Percentiles rank a stretch among this genome's conserved stretches.
These are phyloP conservation scores for Stephanodiscus triporus DNA, from an alignment of 108 stramenopile species.

Conservation along the genomic window DNA sequence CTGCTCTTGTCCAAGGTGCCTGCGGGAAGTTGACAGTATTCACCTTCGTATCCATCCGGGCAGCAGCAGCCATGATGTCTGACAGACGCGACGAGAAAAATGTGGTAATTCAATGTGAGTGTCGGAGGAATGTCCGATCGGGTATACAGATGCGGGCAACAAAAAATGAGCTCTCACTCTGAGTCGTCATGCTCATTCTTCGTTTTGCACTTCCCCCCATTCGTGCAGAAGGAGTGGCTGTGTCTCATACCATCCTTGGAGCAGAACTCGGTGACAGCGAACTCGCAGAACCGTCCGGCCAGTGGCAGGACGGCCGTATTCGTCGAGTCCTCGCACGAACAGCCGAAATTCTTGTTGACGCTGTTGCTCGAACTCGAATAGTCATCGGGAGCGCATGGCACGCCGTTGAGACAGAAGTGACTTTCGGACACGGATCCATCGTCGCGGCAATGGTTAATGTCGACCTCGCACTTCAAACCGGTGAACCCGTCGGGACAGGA, in stretches of 20 bases:
- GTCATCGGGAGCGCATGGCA: constrained; percentile 36
- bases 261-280: constrained; percentile 50
- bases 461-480: constrained; percentile 65
- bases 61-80: constrained; percentile 50
- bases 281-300: constrained; percentile 46
- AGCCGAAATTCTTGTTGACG: constrained; percentile 30
- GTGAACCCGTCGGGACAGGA: constrained; percentile 59
- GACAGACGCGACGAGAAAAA: not conserved
- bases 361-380: constrained; percentile 12
- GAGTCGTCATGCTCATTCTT: constrained; percentile 29
- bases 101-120: not conserved
- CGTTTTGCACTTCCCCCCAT: constrained; percentile 44
- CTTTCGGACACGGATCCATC: constrained; percentile 20
- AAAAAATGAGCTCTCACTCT: constrained; percentile 3
- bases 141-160: not conserved
- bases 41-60: constrained; percentile 44
- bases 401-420: constrained; percentile 60
- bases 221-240: constrained; percentile 37
- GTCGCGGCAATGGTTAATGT: constrained; percentile 46
- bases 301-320: constrained; percentile 32
- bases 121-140: not conserved
- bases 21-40: constrained; percentile 39
- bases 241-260: constrained; percentile 23
- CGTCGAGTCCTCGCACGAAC: constrained; percentile 16
- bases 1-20: constrained; percentile 31